Percentiles rank a stretch among this genome's conserved stretches.
Evolutionary conservation across 768 basidiomycete species (phyloP).

Genomic region (Mycena indigotica): DNA sequence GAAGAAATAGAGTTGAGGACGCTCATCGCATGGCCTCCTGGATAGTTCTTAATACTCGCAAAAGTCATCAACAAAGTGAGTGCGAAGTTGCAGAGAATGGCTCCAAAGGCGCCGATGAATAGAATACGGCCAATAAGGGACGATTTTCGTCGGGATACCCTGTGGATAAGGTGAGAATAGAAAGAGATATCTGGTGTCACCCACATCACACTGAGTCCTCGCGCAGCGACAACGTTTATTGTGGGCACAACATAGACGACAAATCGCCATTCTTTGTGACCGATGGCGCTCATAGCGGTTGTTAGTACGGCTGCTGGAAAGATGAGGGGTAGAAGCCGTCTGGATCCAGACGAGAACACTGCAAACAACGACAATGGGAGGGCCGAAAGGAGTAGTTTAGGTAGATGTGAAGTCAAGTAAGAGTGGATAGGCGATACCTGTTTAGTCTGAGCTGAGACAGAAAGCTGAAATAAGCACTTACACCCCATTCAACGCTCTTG

Average conservation of each 20-base stretch:
- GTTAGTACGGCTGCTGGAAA: slow-evolving; percentile 50
- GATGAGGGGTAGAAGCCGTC: slow-evolving; percentile 55
- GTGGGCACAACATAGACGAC: slow-evolving; percentile 83
- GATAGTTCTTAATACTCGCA: slow-evolving; percentile 80
- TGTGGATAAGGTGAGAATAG: slow-evolving; percentile 24
- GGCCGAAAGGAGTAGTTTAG: slow-evolving; percentile 73
- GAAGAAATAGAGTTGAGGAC: slow-evolving; percentile 51
- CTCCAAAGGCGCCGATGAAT: slow-evolving; percentile 46
- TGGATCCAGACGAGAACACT: slow-evolving; percentile 44
- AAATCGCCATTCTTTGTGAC: slow-evolving; percentile 99
- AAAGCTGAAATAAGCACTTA: slow-evolving; percentile 41
- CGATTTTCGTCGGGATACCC: slow-evolving; percentile 52
- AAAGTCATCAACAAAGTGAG: slow-evolving; percentile 54
- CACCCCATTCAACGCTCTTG: slow-evolving; percentile 91
- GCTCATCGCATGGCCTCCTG: slow-evolving; percentile 77
- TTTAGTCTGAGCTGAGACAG: no score
- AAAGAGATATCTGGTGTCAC: no score
- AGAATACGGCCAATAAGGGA: slow-evolving; percentile 46
- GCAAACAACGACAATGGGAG: slow-evolving; percentile 65
- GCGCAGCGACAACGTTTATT: slow-evolving; percentile 78
- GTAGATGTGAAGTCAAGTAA: slow-evolving; percentile 71
- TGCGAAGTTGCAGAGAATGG: slow-evolving; percentile 56
- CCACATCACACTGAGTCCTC: slow-evolving; percentile 69
- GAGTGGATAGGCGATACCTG: slow-evolving; percentile 70
- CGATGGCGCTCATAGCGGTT: slow-evolving; percentile 68